Base-by-base conservation (phyloP, 2,329 filamentous ascomycete genomes). In the Aspergillus sp. region DNA sequence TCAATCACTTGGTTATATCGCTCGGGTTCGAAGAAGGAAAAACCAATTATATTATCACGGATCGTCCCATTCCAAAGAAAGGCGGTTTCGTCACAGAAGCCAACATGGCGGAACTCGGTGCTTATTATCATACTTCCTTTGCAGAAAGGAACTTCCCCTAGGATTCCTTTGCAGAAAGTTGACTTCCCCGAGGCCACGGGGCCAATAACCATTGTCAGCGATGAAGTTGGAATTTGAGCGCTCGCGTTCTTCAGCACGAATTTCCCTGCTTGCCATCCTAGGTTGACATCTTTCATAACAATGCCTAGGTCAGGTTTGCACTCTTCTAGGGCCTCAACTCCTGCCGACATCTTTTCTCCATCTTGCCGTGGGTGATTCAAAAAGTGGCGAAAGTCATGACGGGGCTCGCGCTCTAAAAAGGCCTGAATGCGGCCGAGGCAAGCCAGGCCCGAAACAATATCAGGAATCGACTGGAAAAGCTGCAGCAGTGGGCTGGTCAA, bases 161-260 rank as follows among this genome's bases (percentile, higher is more conserved):
- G 65, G 7, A 76, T 30, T 5, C 68, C 66, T 47, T 70, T 70
- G 48, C 65, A 68, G 5, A 76, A 59, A 0, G 71, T 74, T 3
- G 70, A 70, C 56, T 76, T 76, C 2, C 74, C 73, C 53, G 72
- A 76, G 12, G 75, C 78, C n/a, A 79, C 72, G 12, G 78, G 77
- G 12, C 77, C 77, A 49, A 78, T 66, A 19, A 80, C 54, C 1
- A 64, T 61, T 24, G 54, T 64, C 15, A 61, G 6, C 34, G 55
- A 3, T 44, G 30, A 37, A 56, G 42, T 7, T 11, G 22, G 12
- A 13, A 47, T 30, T 11, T 33, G 17, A 24, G 17, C 3, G 34
- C 47, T 51, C 9, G 68, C 9, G 19, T 61, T 40, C 2, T 58
- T 57, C n/a, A 68, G 55, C 13, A 62, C 59, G 49, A 56, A 64